Evolutionary conservation across 768 basidiomycete genomes (phyloP), one percentile per base, ranked within the genome.

Genomic region (Termitomyces sp.): DNA sequence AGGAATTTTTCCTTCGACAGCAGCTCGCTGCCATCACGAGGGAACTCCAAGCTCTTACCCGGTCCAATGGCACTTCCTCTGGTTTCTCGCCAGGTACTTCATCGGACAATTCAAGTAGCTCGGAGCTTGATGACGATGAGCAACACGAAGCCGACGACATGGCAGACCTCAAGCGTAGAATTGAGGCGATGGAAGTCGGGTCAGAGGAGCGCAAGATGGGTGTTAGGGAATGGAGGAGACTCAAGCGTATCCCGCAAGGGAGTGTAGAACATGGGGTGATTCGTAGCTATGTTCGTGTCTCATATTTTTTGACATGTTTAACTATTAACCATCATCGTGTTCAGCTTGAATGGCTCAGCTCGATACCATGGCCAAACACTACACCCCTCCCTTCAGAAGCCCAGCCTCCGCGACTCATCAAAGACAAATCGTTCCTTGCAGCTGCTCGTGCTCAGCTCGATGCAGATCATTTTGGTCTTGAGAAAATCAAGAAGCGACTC

Each of bases 261-360:
- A 92, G 91, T 55, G 92, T 94, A 2, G 96, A 97, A 77, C 87
- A 92, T 69, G 92, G 94, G 4, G 94, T 96, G 39, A 88, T 95
- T 54, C 80, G 92, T 52, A 89, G 80, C 70, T 94, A 91, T 71
- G 92, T 92, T 68, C 66, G 88, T 78, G 7, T 51, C 7, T 24
- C 32, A n/a, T 20, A 20, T 33, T 55, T 44, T 62, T 58, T 9
- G 9, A 7, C 16, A 12, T 44, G n/a, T 28, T 32, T 15, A 36
- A 38, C 13, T 8, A 3, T 40, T 52, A 39, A 57, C 32, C 20
- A 24, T 42, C 22, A 3, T 40, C 16, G 32, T 28, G 11, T 35
- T n/a, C 57, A 95, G 88, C 83, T 97, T 22, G 96, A 97, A 74
- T 96, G 94, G 92, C 77, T 97, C 36, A 88, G 91, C 6, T 79